Base-by-base conservation (phyloP, 768 basidiomycete genomes). In the Pulveroboletus frians region DNA sequence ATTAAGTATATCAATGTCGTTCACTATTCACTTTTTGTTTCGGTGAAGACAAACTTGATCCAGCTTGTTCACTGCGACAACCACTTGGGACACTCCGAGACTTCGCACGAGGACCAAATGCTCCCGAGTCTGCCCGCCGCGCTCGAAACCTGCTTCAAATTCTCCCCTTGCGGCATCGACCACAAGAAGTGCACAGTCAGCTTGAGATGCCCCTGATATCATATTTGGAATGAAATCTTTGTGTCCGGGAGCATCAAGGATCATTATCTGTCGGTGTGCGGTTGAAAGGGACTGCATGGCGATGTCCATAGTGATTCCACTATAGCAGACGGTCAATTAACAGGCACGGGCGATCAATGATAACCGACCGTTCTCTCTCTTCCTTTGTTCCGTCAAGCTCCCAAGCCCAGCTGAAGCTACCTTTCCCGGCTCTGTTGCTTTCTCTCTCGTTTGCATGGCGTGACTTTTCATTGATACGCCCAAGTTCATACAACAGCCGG, bases 401-500 rank as follows among this genome's bases (percentile, higher is more conserved):
- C 96, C 96, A 99, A 10, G 96, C 96, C 85, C 94, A 97, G 50
- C 88, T 91, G 62, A 99, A 99, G 58, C 92, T 95, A 52, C 85
- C 79, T 70, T 99, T 99, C 1, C 96, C 96, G 2, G 83, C 81
- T 65, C 88, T 93, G 50, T 75, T 82, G 54, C 92, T 94, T 31
- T 88, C 93, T 52, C 92, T 75, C 67, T 97, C 93, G 62, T 95
- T 97, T 11, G 84, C 81, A 34, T 79, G 70, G 46, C 84, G 80
- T 14, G 83, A 84, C 69, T 90, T 92, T 60, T 98, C 93, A 52
- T 88, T 87, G 42, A 97, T 64, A 56, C 79, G 76, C 13, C 96
- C 96, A 2, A 95, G 76, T 54, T 98, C 96, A 65, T 97, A 97
- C 44, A 98, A 61, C 50, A 99, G 61, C 47, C 95, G 76, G 2